Evolutionary conservation across 306 rosid species (phyloP).

Genomic region (Arachis hypogaea): DNA sequence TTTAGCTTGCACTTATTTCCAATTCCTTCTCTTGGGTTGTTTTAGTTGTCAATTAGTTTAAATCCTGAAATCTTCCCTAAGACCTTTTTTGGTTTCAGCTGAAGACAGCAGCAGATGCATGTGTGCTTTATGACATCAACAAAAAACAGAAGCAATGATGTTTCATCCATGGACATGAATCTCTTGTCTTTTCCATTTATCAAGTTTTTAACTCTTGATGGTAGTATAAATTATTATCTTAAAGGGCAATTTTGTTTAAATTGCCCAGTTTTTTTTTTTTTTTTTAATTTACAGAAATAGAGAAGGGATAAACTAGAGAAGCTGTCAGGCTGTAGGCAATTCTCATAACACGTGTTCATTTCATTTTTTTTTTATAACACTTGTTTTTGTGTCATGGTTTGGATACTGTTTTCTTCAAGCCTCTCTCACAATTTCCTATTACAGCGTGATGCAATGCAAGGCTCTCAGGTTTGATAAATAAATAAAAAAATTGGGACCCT

Average conservation of each 20-base stretch:
- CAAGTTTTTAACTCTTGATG: constrained; percentile 21
- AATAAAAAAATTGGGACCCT: too few species aligned
- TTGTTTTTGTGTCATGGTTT: too few species aligned
- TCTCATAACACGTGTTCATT: background rate
- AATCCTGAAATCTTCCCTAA: constrained; percentile 20
- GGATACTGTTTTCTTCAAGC: too few species aligned
- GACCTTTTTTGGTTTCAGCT: constrained; percentile 54
- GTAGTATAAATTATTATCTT: constrained; percentile 4
- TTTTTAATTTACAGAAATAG: constrained; percentile 37
- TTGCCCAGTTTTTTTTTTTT: constrained; percentile 40
- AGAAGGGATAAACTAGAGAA: constrained; percentile 13
- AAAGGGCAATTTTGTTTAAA: constrained; percentile 31
- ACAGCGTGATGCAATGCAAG: background rate
- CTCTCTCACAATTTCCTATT: background rate
- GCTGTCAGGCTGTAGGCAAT: constrained; percentile 32
- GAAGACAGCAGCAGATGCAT: constrained; percentile 84
- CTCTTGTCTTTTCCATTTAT: constrained; percentile 6
- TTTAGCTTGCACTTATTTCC: constrained; percentile 17
- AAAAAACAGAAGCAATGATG: constrained; percentile 66
- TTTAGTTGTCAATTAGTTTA: constrained; percentile 26
- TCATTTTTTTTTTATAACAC: background rate
- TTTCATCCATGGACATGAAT: constrained; percentile 23
- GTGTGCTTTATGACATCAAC: constrained; percentile 73
- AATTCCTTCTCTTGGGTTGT: background rate
- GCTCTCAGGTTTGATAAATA: too few species aligned